Evolutionary conservation across 164 flowering plant genomes (phyloP), one percentile per base, ranked within the genome.

Genomic region (Amborella trichopoda): DNA sequence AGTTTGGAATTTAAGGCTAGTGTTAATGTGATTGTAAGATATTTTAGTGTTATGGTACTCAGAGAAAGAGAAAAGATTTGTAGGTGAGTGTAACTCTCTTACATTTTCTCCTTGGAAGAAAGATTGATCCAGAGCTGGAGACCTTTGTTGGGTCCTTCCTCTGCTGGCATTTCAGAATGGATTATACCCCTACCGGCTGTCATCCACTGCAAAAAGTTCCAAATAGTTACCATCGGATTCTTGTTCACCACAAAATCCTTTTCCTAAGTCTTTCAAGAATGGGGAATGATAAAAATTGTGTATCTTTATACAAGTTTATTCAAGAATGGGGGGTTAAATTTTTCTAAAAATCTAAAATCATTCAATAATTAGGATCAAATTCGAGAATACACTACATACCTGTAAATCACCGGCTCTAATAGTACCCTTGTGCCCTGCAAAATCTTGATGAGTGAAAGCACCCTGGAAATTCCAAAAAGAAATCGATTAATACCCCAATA

Each of bases 181-280:
- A 89, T 76, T 9, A 89, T 77, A 23, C 97, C 97, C 71, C 65
- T 74, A 23, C 97, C 97, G 2, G 94, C 94, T 6, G 95, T 90
- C 91, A 85, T 82, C 97, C 97, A 89, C 53, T 85, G 93, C 27
- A 38, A 6, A 10, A 38, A 38, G 16, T 9, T 38, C 21, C 0
- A 38, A 38, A 22, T 38, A n/a, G n/a, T n/a, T n/a, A n/a, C n/a
- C n/a, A n/a, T n/a, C n/a, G n/a, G n/a, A n/a, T n/a, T n/a, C n/a
- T n/a, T n/a, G n/a, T n/a, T n/a, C n/a, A n/a, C n/a, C n/a, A n/a
- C n/a, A n/a, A n/a, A n/a, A n/a, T n/a, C n/a, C n/a, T n/a, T n/a
- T n/a, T n/a, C n/a, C n/a, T n/a, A n/a, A n/a, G n/a, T n/a, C n/a
- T n/a, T n/a, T n/a, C n/a, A n/a, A n/a, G n/a, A n/a, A n/a, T n/a